These are phyloP conservation scores for Termitomyces sp. DNA, from an alignment of 768 basidiomycete species.

Conservation along the genomic window DNA sequence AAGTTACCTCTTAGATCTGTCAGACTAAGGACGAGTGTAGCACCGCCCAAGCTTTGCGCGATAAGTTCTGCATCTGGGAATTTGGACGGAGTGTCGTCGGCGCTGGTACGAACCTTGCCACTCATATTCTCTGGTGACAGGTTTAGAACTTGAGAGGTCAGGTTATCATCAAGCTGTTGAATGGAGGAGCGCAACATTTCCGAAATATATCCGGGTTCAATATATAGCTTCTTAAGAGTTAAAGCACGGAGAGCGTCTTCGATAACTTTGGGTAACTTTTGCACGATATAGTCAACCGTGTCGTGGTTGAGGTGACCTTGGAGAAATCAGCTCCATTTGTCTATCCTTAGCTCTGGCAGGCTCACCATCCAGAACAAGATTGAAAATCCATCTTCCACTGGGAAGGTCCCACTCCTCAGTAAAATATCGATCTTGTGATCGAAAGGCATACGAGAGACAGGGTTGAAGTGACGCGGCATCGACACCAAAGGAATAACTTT, in stretches of 20 bases:
- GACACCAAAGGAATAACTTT: constrained; percentile 10
- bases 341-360: background rate
- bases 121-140: constrained; percentile 33
- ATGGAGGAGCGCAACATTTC: constrained; percentile 5
- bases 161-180: constrained; percentile 31
- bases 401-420: constrained; percentile 25
- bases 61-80: constrained; percentile 6
- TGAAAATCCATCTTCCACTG: constrained; percentile 28
- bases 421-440: constrained; percentile 29
- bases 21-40: constrained; percentile 48
- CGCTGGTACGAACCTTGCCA: constrained; percentile 7
- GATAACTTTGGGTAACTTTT: constrained; percentile 4
- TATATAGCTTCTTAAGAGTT: background rate
- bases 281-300: constrained; percentile 10
- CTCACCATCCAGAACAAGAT: constrained; percentile 30
- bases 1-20: constrained; percentile 43
- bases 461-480: constrained; percentile 30
- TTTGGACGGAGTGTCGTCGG: background rate
- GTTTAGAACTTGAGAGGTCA: constrained; percentile 37
- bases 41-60: constrained; percentile 43
- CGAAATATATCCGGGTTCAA: background rate
- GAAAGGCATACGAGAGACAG: constrained; percentile 19
- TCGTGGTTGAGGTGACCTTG: constrained; percentile 12
- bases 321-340: background rate
- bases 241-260: background rate